These are phyloP conservation scores for Adansonia madagascariensis DNA, from an alignment of 441 rosid species.

Conservation along the genomic window DNA sequence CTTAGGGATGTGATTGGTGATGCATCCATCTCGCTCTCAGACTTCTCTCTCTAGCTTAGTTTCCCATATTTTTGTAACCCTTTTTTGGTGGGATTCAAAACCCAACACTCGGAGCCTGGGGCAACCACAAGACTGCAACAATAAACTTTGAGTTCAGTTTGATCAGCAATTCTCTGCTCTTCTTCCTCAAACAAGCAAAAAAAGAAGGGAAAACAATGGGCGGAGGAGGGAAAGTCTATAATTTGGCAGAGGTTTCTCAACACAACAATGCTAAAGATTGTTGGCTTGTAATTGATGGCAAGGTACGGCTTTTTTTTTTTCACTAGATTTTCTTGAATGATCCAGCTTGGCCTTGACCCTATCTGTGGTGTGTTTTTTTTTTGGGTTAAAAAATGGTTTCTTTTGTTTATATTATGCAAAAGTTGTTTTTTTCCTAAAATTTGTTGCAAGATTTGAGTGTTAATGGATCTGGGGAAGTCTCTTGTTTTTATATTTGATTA, in stretches of 20 bases:
- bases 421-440: not conserved
- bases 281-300: conserved; percentile 82
- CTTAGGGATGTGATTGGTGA: too few relatives aligned
- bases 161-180: conserved; percentile 4
- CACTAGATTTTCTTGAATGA: not conserved
- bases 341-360: conserved; percentile 1
- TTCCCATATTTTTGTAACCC: not conserved
- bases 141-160: not conserved
- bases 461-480: conserved; percentile 3
- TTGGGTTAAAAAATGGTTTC: not conserved
- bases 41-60: too few relatives aligned
- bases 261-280: conserved; percentile 68
- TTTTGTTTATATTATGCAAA: not conserved
- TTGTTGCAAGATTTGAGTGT: not conserved
- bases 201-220: conserved; percentile 45
- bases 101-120: not conserved
- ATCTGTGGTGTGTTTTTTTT: not conserved
- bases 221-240: conserved; percentile 54
- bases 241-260: conserved; percentile 69
- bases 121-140: not conserved
- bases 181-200: not conserved
- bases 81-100: not conserved
- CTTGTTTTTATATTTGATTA: not conserved
- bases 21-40: too few relatives aligned
- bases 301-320: conserved; percentile 45